Conservation (phyloP, 768 basidiomycete genomes). For the Cyclocybe cylindracea region DNA sequence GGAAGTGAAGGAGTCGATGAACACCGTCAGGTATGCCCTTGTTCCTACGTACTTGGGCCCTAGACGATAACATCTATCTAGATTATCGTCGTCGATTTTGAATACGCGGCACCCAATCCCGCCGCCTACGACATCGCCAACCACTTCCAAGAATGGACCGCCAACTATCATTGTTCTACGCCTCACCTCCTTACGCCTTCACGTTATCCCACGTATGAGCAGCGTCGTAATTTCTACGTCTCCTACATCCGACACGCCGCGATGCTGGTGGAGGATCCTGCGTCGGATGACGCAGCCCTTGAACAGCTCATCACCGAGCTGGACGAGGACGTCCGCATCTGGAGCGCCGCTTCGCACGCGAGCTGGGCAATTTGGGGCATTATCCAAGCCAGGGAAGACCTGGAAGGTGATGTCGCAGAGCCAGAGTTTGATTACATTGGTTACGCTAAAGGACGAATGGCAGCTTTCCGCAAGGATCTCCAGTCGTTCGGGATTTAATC, state of each 20-base stretch:
- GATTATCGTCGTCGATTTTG: slow-evolving; percentile 97
- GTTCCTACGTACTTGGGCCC: slow-evolving; percentile 2
- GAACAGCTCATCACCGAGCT: slow-evolving; percentile 56
- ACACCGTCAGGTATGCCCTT: slow-evolving; percentile 67
- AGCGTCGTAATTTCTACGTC: slow-evolving; percentile 83
- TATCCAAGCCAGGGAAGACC: slow-evolving; percentile 81
- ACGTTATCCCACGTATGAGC: slow-evolving; percentile 68
- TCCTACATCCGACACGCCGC: slow-evolving; percentile 71
- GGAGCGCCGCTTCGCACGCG: slow-evolving; percentile 90
- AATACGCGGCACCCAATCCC: slow-evolving; percentile 92
- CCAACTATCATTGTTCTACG: slow-evolving; percentile 75
- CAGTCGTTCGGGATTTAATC: slow-evolving; percentile 40
- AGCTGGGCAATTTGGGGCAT: slow-evolving; percentile 97
- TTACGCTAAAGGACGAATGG: slow-evolving; percentile 74
- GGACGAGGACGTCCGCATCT: slow-evolving; percentile 78
- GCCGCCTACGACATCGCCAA: slow-evolving; percentile 96
- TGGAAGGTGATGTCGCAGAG: slow-evolving; percentile 56
- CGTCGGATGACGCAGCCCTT: slow-evolving; percentile 29
- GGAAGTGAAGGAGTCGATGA: slow-evolving; percentile 58
- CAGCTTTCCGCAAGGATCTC: slow-evolving; percentile 60
- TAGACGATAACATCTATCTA: slow-evolving; percentile 27
- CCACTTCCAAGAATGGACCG: slow-evolving; percentile 97
- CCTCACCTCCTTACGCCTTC: slow-evolving; percentile 67
- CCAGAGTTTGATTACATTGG: slow-evolving; percentile 90
- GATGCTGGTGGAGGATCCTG: slow-evolving; percentile 31